A percentile compares a stretch with the other conserved stretches of the same genome.
Conservation (phyloP, 2,329 filamentous ascomycete species). For the Biscogniauxia marginata region DNA sequence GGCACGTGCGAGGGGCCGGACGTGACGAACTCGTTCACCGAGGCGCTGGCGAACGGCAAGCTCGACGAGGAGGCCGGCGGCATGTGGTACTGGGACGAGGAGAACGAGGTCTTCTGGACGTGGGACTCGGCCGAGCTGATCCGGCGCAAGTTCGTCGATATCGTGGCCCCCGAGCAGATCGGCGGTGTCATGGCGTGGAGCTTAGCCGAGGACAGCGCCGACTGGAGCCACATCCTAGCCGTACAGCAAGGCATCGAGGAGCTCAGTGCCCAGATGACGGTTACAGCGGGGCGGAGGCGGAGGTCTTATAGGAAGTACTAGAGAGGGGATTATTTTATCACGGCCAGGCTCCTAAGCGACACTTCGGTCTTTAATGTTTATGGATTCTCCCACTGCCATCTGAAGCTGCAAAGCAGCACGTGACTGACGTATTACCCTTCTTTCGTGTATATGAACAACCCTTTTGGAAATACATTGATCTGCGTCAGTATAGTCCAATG, state of each 20-base stretch:
- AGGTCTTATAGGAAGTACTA: too few species aligned
- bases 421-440: too few species aligned
- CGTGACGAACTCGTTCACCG: constrained; percentile 6
- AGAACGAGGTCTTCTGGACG: constrained; percentile 65
- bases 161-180: constrained; percentile 53
- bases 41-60: constrained; percentile 47
- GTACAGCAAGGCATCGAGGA: not conserved
- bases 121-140: constrained; percentile 65
- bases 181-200: constrained; percentile 77
- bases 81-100: constrained; percentile 64
- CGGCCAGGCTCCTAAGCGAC: too few species aligned
- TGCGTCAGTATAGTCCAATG: too few species aligned
- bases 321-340: too few species aligned
- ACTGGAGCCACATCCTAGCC: constrained; percentile 43
- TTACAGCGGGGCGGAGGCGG: too few species aligned
- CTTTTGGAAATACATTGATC: too few species aligned
- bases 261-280: not conserved
- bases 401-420: too few species aligned
- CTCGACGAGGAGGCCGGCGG: constrained; percentile 60
- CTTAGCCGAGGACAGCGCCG: constrained; percentile 61
- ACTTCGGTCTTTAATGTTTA: too few species aligned
- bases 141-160: constrained; percentile 54
- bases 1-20: constrained; percentile 13
- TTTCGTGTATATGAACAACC: too few species aligned
- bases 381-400: too few species aligned